Evolutionary conservation across 2,329 filamentous ascomycete genomes (phyloP).

Genomic region (Xylariaceae sp.): DNA sequence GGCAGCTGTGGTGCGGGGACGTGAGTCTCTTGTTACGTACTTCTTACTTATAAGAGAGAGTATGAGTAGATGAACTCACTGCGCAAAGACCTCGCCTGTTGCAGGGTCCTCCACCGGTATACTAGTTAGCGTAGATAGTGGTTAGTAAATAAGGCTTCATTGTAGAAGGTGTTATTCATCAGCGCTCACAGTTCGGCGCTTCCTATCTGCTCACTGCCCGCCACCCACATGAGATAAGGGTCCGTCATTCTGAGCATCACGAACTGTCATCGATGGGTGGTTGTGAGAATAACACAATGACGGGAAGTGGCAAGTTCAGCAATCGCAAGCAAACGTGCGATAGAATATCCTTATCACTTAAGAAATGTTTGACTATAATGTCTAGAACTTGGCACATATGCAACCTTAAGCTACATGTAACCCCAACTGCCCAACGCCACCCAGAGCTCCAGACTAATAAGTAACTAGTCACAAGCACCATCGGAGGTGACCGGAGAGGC

Average conservation of each 20-base stretch:
- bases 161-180: neutral
- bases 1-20: conserved; percentile 42
- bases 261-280: neutral
- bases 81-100: conserved; percentile 54
- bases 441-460: neutral
- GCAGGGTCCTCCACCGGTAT: conserved; percentile 58
- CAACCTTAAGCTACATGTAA: no score
- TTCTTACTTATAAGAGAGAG: no score
- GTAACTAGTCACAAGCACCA: neutral
- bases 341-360: no score
- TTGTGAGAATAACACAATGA: neutral
- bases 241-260: conserved; percentile 17
- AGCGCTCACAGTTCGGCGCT: conserved; percentile 49
- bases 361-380: no score
- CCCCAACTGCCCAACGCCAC: no score
- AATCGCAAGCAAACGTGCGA: no score
- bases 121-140: conserved; percentile 42
- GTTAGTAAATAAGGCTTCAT: conserved; percentile 6
- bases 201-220: conserved; percentile 44
- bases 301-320: no score
- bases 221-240: conserved; percentile 43
- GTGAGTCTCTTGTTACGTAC: neutral
- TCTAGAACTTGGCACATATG: no score
- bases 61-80: conserved; percentile 39
- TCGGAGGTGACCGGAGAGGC: conserved; percentile 9